phyloP scores from a whole-genome alignment of 305 asterid species.

The Fraxinus velutina region DNA sequence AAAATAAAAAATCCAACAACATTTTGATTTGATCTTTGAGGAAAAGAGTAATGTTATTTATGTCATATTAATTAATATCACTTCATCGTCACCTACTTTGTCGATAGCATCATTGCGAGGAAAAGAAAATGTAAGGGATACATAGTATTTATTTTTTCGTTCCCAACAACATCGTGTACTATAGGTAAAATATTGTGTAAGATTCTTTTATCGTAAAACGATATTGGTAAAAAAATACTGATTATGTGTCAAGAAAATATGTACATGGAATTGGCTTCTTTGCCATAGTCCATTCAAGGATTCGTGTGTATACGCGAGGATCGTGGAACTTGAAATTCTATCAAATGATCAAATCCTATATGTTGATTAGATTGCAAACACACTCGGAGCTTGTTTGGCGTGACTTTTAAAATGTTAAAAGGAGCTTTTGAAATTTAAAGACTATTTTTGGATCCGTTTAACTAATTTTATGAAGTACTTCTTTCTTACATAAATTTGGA shows the following conservation, averaged over 20 bases:
- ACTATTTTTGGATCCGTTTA: no score
- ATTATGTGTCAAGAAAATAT: not conserved
- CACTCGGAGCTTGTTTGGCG: no score
- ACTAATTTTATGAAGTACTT: no score
- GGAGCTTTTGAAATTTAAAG: no score
- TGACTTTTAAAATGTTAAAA: no score
- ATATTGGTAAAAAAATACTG: not conserved
- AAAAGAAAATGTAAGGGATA: not conserved
- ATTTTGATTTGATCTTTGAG: not conserved
- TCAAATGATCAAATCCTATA: not conserved
- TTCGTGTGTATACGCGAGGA: not conserved
- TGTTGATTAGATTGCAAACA: not conserved
- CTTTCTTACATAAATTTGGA: no score
- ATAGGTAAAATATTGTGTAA: not conserved
- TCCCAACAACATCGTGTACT: not conserved
- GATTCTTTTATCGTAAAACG: not conserved
- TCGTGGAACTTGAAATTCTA: not conserved
- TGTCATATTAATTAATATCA: not conserved
- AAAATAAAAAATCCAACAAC: no score
- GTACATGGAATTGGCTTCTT: not conserved
- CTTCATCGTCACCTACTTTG: not conserved
- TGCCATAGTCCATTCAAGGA: no score
- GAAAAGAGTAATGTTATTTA: not conserved
- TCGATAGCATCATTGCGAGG: not conserved
- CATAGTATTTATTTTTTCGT: not conserved